Base-by-base conservation (phyloP, 768 basidiomycete species). In the Phallus indusiatus region DNA sequence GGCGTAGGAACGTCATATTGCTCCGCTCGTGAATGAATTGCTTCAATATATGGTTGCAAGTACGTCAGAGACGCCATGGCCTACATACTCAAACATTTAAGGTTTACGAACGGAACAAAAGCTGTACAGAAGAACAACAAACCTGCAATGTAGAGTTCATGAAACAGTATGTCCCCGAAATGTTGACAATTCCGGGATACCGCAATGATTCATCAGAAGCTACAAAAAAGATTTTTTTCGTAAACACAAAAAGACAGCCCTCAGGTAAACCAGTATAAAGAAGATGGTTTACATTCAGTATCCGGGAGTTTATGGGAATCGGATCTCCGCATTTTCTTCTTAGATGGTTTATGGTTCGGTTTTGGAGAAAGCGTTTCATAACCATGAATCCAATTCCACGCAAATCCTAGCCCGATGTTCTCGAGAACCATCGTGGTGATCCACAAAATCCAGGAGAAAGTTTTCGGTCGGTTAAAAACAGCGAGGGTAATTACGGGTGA, bases 101-200 rank as follows among this genome's bases (percentile, higher is more conserved):
- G n/a, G n/a, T n/a, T n/a, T n/a, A n/a, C n/a, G n/a, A n/a, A 47
- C 52, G 14, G 50, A 50, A 50, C 59, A 17, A 18, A 47, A 34
- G n/a, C n/a, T n/a, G 20, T 8, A 11, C 53, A 52, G 7, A 54
- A 52, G 28, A 16, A 33, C 54, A 64, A 67, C 69, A 68, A 66
- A 81, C 90, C 81, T 97, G 95, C 10, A 97, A 75, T 2, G 93
- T 93, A 12, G 95, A 94, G 69, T 98, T 95, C 85, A 97, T 90
- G 76, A 96, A 98, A 68, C 95, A 97, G 64, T 95, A 90, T 54
- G 93, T 95, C 11, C 94, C 94, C 9, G 93, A 94, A 37, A 94
- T 86, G 67, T 97, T 97, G 67, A 96, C 88, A 53, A 97, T 85
- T 0, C 94, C 94, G 1, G 94, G 88, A 70, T 90, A 79, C 20